Evolutionary conservation across 148 eudicot species (phyloP), one percentile per base, ranked within the genome.

Genomic region (Rhododendron vialii): DNA sequence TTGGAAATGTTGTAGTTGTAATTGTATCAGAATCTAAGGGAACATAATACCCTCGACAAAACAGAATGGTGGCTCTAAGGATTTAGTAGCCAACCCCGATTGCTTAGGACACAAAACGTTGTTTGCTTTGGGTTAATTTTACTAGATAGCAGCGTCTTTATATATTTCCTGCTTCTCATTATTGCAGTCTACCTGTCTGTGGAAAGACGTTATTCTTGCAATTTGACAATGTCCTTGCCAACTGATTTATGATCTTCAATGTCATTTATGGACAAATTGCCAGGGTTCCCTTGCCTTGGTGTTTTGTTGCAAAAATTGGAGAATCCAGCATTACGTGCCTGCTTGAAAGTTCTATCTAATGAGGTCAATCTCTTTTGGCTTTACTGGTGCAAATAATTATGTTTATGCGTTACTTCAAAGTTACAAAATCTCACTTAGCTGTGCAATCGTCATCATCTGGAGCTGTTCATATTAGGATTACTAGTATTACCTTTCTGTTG

Each of bases 251-350:
- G 71, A 51, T 53, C 80, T 51, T 24, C 20, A 78, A 33, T 55
- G 57, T 63, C 24, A 76, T 73, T 50, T 80, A 80, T 65, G 74
- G 22, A 77, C 85, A 43, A 82, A 83, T 84, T 89, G 83, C 88
- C 93, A 96, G 99, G 99, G 86, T 96, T 96, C 78, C 99, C 99
- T 88, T 94, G 92, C 88, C 97, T 96, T 85, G 99, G 99, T 78
- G 97, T 96, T 50, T 87, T 96, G 91, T 88, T 96, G 91, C 99
- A 96, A 84, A 95, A 94, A 89, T 91, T 96, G 92, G 99, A 96
- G 92, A 96, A 96, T 93, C 99, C 98, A 88, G 98, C 96, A 43
- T 86, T 96, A 81, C 97, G 99, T 75, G 89, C 94, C 86, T 96
- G 92, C 92, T 90, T 96, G 86, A 95, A 93, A 93, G 98, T 95